Percentiles rank a stretch among this genome's conserved stretches.
Conservation (phyloP, 2,329 filamentous ascomycete genomes). For the Alternaria arbusti region DNA sequence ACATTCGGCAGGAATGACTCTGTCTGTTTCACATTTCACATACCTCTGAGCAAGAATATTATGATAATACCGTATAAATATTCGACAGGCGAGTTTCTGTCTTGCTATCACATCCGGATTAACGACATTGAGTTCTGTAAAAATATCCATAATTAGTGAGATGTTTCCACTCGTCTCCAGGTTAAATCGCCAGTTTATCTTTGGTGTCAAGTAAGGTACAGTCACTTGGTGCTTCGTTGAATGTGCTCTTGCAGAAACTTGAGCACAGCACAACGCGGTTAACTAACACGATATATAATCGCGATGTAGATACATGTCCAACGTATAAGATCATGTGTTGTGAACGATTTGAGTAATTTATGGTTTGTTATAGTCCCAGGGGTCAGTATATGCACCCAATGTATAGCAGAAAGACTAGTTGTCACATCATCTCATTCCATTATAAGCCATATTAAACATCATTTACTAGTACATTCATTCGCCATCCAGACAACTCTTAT, state of each 20-base stretch:
- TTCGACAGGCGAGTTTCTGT: background rate
- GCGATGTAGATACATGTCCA: background rate
- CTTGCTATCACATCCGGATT: background rate
- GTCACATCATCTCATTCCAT: background rate
- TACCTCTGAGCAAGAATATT: fast-evolving
- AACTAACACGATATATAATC: background rate
- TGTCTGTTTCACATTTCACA: background rate
- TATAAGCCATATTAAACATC: background rate
- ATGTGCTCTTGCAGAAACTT: background rate
- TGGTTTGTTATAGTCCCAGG: background rate
- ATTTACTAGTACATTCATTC: background rate
- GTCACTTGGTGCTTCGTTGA: background rate
- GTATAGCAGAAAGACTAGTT: background rate
- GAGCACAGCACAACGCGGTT: background rate
- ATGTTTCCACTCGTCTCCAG: background rate
- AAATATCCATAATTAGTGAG: fast-evolving
- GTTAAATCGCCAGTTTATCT: background rate
- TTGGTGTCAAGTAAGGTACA: background rate
- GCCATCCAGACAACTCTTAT: background rate
- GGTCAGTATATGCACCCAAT: background rate
- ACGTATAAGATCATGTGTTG: background rate
- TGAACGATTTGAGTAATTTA: background rate
- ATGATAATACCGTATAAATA: fast-evolving
- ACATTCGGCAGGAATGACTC: fast-evolving
- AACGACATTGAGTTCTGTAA: background rate